Conservation (phyloP, 257 asterid genomes). For the Capsicum rhomboideum region DNA sequence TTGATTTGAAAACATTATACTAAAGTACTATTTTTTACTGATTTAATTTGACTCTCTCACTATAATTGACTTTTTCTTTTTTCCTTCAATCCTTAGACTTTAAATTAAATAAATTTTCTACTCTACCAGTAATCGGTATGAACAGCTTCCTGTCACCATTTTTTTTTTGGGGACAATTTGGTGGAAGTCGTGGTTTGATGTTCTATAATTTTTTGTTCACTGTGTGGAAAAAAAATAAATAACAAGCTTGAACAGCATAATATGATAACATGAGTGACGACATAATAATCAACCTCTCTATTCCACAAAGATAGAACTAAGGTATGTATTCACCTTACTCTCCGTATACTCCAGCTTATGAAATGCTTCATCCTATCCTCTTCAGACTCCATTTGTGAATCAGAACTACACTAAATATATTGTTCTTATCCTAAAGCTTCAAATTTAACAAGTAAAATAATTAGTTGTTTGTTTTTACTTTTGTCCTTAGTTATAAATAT, state of each 20-base stretch:
- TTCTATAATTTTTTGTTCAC: neutral
- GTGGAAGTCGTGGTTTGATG: neutral
- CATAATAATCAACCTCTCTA: neutral
- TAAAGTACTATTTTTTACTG: neutral
- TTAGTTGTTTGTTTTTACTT: no score
- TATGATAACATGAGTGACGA: neutral
- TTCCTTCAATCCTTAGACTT: neutral
- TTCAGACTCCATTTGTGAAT: no score
- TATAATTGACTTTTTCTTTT: neutral
- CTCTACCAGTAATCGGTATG: neutral
- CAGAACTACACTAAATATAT: no score
- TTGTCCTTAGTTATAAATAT: no score
- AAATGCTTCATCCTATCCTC: no score
- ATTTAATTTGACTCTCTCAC: neutral
- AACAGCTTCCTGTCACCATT: neutral
- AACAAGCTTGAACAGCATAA: neutral
- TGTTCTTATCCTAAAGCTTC: neutral
- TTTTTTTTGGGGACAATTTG: neutral
- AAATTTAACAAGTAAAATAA: neutral
- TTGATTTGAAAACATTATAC: neutral
- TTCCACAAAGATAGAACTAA: no score
- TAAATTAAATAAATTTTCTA: neutral
- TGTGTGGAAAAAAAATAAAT: neutral
- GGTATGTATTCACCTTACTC: no score
- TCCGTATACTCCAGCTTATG: no score